Conservation (phyloP, 352 stramenopile species). For the Phytophthora multivora region DNA sequence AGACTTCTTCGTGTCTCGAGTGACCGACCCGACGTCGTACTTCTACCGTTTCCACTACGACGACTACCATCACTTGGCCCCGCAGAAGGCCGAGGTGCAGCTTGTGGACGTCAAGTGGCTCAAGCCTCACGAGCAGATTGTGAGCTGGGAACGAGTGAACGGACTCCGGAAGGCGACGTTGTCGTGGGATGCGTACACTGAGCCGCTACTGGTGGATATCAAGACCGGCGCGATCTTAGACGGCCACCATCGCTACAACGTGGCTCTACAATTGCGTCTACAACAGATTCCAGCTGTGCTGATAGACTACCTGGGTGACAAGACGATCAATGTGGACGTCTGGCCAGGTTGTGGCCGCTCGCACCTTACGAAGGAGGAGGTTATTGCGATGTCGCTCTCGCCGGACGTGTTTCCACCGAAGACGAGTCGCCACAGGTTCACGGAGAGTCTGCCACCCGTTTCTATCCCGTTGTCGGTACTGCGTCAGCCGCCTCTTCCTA, state of each 20-base stretch:
- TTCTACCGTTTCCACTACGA: slow-evolving; percentile 87
- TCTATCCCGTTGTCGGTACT: slow-evolving; percentile 81
- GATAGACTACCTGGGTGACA: slow-evolving; percentile 81
- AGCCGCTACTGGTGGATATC: slow-evolving; percentile 80
- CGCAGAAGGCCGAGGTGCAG: slow-evolving; percentile 79
- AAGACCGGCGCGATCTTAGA: slow-evolving; percentile 84
- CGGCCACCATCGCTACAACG: slow-evolving; percentile 84
- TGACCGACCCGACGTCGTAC: slow-evolving; percentile 87
- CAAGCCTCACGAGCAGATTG: slow-evolving; percentile 85
- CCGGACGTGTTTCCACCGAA: slow-evolving; percentile 84
- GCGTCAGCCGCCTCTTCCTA: slow-evolving; percentile 60
- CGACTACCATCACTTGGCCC: slow-evolving; percentile 59
- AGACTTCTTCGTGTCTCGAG: slow-evolving; percentile 79
- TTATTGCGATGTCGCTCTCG: slow-evolving; percentile 85
- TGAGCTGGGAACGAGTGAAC: slow-evolving; percentile 80
- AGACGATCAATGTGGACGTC: slow-evolving; percentile 77
- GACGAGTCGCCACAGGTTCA: slow-evolving; percentile 85
- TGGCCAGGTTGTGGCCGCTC: slow-evolving; percentile 76
- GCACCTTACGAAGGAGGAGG: slow-evolving; percentile 74
- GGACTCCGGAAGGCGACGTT: slow-evolving; percentile 80
- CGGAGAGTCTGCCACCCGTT: slow-evolving; percentile 79
- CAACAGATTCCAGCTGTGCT: slow-evolving; percentile 79
- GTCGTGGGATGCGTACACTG: slow-evolving; percentile 82
- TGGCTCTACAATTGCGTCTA: slow-evolving; percentile 70
- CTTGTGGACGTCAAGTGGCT: slow-evolving; percentile 85